Evolutionary conservation across 495 filamentous ascomycete species (phyloP), one percentile per base, ranked within the genome.

Genomic region (Neohortaea acidophila): DNA sequence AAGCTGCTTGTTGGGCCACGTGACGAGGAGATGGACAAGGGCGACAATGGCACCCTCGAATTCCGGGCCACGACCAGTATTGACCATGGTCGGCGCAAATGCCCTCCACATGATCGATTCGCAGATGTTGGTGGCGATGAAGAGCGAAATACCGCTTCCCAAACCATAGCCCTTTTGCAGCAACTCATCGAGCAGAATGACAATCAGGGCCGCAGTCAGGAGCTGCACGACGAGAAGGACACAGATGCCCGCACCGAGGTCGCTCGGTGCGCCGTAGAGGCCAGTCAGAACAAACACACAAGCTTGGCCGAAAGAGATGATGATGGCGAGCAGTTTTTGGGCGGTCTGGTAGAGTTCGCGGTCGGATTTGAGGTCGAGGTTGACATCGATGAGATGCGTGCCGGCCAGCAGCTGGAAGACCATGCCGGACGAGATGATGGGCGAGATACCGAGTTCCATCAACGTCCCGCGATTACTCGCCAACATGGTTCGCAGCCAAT

Each of bases 81-180:
- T 99, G 66, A 99, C 92, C 56, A 89, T 94, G 12, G 91, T 99
- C 20, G 91, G 91, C 38, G 85, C 93, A 69, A 96, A 96, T 14
- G 91, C 91, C 70, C 93, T 94, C 91, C 91, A 99, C 61, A 99
- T 77, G 59, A 99, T 99, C 23, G 85, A 94, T 66, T 99, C 91
- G 78, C 91, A 99, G 65, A 99, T 96, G 73, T 96, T 96, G 68
- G 91, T 99, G 39, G 91, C 91, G 58, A 99, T 99, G 75, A 99
- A 99, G 39, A 99, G 79, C 30, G 85, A 94, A 61, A 99, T 99
- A 65, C 91, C 91, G 59, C 81, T 87, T 58, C 89, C 91, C 40
- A 99, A 77, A 59, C 91, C 91, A 55, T 99, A 99, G 38, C 91
- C 89, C 73, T 99, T 99, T 69, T 96, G 91, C 53, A 99, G 77